Evolutionary conservation across 1,284 basidiomycete genomes (phyloP), one percentile per base, ranked within the genome.

Genomic region (Acaromyces ingoldii): DNA sequence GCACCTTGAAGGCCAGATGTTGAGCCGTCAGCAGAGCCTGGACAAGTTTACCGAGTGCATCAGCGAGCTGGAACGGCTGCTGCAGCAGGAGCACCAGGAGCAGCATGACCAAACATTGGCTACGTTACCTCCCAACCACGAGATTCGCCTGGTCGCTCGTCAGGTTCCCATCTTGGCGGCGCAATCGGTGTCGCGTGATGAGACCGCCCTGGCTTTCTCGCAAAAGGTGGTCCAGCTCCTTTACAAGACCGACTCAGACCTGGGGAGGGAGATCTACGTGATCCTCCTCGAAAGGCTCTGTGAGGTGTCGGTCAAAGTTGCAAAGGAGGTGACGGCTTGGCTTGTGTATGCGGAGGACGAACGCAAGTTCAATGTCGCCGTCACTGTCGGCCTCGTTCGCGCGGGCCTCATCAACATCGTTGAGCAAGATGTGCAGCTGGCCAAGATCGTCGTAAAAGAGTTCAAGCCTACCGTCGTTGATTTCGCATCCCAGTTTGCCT

Each of bases 251-350:
- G 65, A 70, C 37, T 57, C 58, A 21, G 52, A 52, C 45, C 56
- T 73, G 6, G 70, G 62, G 13, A 62, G 70, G 33, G 71, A 75
- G 24, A 62, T 65, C n/a, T 97, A 91, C 76, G 89, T 91, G 29
- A 83, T 85, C 31, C 79, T 98, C 43, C 80, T 98, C 21, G 88
- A 93, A 62, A 85, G 89, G 58, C 80, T 99, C 21, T 98, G 95
- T 77, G 84, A 86, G 60, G 80, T 85, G 25, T 93, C 90, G 59
- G 84, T 88, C 65, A 91, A 95, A 68, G 92, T 96, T 39, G 89
- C 88, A 19, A 91, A 91, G 77, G 95, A 99, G 78, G 95, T 93
- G 7, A 88, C 92, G 53, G 90, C 88, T 11, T 99, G 95, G 95
- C 80, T 99, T 47, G 80, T 97, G 44, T 96, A 92, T 73, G 89